Evolutionary conservation across 345 rosid genomes (phyloP).

Genomic region (Rhodamnia rubescens): DNA sequence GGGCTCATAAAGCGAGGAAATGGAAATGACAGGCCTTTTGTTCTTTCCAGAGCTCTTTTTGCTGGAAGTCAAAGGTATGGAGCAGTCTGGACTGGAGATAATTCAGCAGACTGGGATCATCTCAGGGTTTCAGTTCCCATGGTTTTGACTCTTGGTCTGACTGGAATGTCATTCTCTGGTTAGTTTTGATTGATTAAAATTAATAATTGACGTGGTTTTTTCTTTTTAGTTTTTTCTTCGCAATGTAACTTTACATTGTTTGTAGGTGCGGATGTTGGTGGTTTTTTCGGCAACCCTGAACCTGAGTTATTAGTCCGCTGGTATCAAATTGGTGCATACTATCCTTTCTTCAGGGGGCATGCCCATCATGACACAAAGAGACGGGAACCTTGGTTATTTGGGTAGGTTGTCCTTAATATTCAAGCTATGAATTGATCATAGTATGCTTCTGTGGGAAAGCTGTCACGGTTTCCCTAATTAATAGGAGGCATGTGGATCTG

Average conservation of each 20-base stretch:
- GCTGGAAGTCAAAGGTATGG: slow-evolving; percentile 97
- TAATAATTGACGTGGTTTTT: background rate
- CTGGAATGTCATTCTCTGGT: slow-evolving; percentile 90
- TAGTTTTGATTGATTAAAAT: background rate
- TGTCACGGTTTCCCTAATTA: background rate
- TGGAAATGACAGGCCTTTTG: slow-evolving; percentile 93
- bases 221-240: background rate
- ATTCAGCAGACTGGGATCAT: slow-evolving; percentile 93
- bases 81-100: slow-evolving; percentile 97
- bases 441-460: background rate
- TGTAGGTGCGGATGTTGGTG: slow-evolving; percentile 96
- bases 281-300: slow-evolving; percentile 95
- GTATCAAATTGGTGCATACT: slow-evolving; percentile 98
- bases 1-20: slow-evolving; percentile 89
- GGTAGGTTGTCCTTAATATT: slow-evolving; percentile 33
- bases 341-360: slow-evolving; percentile 97
- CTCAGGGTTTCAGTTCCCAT: slow-evolving; percentile 95
- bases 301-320: slow-evolving; percentile 88
- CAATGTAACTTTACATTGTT: background rate
- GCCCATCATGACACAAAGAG: slow-evolving; percentile 97
- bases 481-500: background rate
- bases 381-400: slow-evolving; percentile 98
- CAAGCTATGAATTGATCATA: background rate
- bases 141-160: slow-evolving; percentile 80
- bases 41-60: slow-evolving; percentile 89